Base-by-base conservation (phyloP, 169 alveolate species). In the Plasmodium gaboni region DNA sequence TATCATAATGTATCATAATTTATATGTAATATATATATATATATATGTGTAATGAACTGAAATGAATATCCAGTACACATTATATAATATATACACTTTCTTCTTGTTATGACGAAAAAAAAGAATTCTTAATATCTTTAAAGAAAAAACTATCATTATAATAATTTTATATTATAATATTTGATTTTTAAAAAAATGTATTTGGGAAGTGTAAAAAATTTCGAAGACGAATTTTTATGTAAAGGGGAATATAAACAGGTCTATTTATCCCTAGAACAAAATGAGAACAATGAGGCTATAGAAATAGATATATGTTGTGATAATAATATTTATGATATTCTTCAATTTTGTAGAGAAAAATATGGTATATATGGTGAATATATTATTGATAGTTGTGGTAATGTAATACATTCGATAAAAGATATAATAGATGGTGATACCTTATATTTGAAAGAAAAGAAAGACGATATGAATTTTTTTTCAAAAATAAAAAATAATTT, bases 371-470 rank as follows among this genome's bases (percentile, higher is more conserved):
- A 83, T 32, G 83, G 91, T 15, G 91, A 83, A 61, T 83, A 83
- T 17, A 55, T 83, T 15, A 69, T 73, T 3, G 91, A 83, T 12
- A 68, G 86, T 13, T 83, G 69, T 28, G 91, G 91, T 13, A 69
- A 83, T 69, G 46, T 69, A 15, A 60, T 83, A 70, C 26, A 83
- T 10, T 68, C 83, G 12, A 83, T 83, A 32, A 83, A 32, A 83
- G 91, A 83, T 1, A 83, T 83, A 26, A 83, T 83, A 19, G 91
- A 83, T 28, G 91, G 91, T 19, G 91, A 83, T 53, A 83, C 91
- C 1, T 60, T 83, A 22, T 83, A 83, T 72, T 61, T 83, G 60
- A 83, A 83, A 28, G 91, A 83, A 22, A 32, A 55, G 26, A 69
- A 42, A 19, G 85, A 70, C 9, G 70, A 67, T 44, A 17, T 22